Base-by-base conservation (phyloP, 1,284 basidiomycete species). In the Marasmius fiardii region DNA sequence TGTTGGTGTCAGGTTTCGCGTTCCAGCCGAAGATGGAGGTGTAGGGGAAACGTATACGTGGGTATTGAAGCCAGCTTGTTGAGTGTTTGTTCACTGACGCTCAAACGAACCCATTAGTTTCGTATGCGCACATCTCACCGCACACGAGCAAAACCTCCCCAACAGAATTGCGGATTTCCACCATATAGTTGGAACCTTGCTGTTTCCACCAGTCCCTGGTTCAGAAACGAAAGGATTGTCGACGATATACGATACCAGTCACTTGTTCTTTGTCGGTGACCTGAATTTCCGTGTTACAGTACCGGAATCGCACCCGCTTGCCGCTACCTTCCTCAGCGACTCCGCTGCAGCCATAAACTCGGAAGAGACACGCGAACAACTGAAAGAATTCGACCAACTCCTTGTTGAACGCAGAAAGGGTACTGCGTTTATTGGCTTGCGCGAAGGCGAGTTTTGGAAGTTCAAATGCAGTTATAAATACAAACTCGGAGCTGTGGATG, bases 391-490 rank as follows among this genome's bases (percentile, higher is more conserved):
- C 61, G 95, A 97, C 66, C 90, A 95, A 62, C 78, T 97, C 34
- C 68, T 77, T 14, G 67, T 78, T 8, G 89, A 92, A 65, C 83
- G 80, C 60, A 70, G 75, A 24, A 83, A 82, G 54, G 82, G 85
- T 23, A 80, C 76, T 28, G 79, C 84, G 6, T 88, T 93, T 62
- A 76, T 86, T 45, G 85, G 89, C 23, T 72, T 97, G 43, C 77
- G 80, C 31, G 95, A 97, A 71, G 92, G 88, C 18, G 83, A 88
- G 28, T 89, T 97, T 66, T 89, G 88, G 80, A 76, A 76, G 56
- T 97, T 96, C 76, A 88, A 91, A 72, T 74, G 92, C 64, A 95
- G 89, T 43, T 97, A 96, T 69, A 98, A 98, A 71, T 93, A 91
- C 64, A 67, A 79, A 45, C 76, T 92, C 4, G 92, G 92, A 7